Conservation (phyloP, 2,329 filamentous ascomycete species). For the Pseudopyricularia cyperi region DNA sequence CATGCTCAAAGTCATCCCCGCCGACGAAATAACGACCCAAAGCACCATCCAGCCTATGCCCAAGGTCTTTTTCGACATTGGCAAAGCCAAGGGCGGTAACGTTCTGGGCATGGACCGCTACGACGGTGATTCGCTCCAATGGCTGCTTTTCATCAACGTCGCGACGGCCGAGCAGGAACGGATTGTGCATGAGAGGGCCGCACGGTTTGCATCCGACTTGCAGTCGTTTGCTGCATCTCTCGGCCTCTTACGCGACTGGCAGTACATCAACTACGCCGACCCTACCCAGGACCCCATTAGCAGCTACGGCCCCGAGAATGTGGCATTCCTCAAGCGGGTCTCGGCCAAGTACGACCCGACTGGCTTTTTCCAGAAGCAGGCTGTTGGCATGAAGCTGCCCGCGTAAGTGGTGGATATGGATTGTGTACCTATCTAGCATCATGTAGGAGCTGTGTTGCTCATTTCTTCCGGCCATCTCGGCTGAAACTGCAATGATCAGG, state of each 20-base stretch:
- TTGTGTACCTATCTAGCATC: neutral
- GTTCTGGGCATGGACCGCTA: conserved; percentile 22
- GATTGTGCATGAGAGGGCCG: conserved; percentile 17
- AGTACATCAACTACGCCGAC: conserved; percentile 20
- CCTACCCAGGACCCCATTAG: conserved; percentile 16
- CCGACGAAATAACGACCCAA: conserved; percentile 18
- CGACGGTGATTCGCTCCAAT: conserved; percentile 17
- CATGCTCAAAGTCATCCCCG: conserved; percentile 13
- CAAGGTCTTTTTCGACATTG: conserved; percentile 14
- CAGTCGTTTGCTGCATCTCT: conserved; percentile 14
- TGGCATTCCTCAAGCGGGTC: conserved; percentile 14
- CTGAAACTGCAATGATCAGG: too few relatives aligned
- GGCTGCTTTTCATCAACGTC: conserved; percentile 16
- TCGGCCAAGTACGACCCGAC: conserved; percentile 22
- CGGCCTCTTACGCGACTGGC: conserved; percentile 4
- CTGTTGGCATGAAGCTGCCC: conserved; percentile 23
- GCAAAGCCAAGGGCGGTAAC: conserved; percentile 22
- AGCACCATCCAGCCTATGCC: conserved; percentile 23
- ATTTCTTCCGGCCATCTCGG: neutral
- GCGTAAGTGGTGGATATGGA: neutral
- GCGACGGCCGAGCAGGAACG: conserved; percentile 11
- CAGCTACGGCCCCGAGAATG: conserved; percentile 20
- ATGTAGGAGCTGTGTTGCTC: neutral
- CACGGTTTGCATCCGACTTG: conserved; percentile 17
- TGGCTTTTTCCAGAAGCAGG: conserved; percentile 20